Evolutionary conservation across 1,284 basidiomycete genomes (phyloP).

Genomic region (Microbotryum lychnidis-dioicae): DNA sequence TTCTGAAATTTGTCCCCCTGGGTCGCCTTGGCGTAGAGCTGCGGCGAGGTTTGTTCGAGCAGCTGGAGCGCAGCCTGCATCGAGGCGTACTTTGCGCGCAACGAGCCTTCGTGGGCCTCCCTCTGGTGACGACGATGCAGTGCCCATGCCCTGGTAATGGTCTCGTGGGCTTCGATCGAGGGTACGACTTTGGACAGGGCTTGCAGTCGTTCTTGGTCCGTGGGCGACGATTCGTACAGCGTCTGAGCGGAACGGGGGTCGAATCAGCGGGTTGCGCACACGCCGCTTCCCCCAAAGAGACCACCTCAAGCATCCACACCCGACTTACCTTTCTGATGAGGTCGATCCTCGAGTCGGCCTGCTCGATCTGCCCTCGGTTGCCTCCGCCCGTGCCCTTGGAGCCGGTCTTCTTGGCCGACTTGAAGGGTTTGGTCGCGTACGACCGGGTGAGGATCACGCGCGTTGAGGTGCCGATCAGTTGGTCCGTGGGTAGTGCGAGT

Average conservation of each 20-base stretch:
- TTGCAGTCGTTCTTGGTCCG: constrained; percentile 24
- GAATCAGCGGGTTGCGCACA: not conserved
- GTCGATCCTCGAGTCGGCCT: constrained; percentile 16
- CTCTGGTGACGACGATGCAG: constrained; percentile 68
- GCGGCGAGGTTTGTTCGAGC: constrained; percentile 28
- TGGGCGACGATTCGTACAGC: constrained; percentile 24
- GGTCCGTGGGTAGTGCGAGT: constrained; percentile 1
- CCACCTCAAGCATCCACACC: not conserved
- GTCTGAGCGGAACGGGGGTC: constrained; percentile 5
- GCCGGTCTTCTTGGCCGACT: not conserved
- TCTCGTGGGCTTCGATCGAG: constrained; percentile 70
- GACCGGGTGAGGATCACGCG: not conserved
- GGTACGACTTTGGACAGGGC: constrained; percentile 27
- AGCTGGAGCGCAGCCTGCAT: constrained; percentile 32
- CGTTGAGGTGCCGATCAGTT: constrained; percentile 6
- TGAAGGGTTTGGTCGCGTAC: constrained; percentile 6
- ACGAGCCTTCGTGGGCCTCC: constrained; percentile 46
- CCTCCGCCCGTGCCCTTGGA: constrained; percentile 3
- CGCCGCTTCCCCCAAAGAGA: not conserved
- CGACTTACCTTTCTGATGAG: constrained; percentile 23
- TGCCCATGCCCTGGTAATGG: constrained; percentile 84
- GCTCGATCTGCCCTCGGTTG: constrained; percentile 9
- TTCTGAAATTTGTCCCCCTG: constrained; percentile 31
- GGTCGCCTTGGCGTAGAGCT: constrained; percentile 18
- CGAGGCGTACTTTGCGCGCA: constrained; percentile 26